Base-by-base conservation (phyloP, 352 stramenopile genomes). In the Pythium rishiriense region DNA sequence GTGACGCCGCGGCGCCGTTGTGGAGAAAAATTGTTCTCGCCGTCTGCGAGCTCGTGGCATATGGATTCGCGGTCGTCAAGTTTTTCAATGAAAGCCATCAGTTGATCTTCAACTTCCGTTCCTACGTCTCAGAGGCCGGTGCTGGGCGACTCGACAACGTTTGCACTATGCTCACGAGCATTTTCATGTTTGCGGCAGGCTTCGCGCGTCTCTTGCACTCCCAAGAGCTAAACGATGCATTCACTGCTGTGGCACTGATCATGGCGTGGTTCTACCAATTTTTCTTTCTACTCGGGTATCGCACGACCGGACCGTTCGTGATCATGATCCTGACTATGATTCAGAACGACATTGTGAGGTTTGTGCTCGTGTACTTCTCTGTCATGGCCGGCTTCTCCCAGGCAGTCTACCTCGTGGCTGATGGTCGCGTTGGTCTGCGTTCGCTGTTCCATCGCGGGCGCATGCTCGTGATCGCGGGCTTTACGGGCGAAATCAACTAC, bases 291-390 rank as follows among this genome's bases (percentile, higher is more conserved):
- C 50, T 87, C 14, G 78, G 81, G 7, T 88, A 87, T 58, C 77
- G 78, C 49, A 76, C 70, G 19, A 88, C 79, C 4, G 79, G 81
- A 7, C 81, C 81, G 25, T 86, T 87, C 51, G 75, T 90, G 26
- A 81, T 88, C 48, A 88, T 86, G 79, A 85, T 90, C 45, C 58
- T 85, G 11, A 69, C 70, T 1, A 88, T 90, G 78, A 78, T 90
- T 42, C 59, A 69, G 33, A 84, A 69, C 54, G 81, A 90, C 50
- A 76, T 90, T 12, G 67, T 76, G 21, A 75, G 78, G 4, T 90
- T 90, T 53, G 62, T 87, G 26, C 57, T 81, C 24, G 74, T 90
- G 21, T 86, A 87, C 58, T 58, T 75, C 21, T 77, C 78, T 11
- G 71, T 88, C 37, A 73, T 88, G 65, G 53, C 74, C 2, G 81